Conservation (phyloP, 2,329 filamentous ascomycete genomes). For the Pseudogymnoascus sp. region DNA sequence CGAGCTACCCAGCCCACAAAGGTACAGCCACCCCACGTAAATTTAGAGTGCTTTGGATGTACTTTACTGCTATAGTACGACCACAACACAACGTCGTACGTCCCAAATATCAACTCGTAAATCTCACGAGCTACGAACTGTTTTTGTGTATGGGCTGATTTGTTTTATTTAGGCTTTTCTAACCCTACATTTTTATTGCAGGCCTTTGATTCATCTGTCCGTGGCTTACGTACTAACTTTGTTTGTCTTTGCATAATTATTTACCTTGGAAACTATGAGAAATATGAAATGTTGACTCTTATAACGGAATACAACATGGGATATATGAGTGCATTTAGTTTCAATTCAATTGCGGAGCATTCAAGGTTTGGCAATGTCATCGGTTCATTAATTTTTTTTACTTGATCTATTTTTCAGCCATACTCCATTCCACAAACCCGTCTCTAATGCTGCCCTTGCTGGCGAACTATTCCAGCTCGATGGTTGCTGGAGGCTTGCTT, state of each 20-base stretch:
- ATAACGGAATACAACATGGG: neutral
- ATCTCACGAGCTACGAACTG: neutral
- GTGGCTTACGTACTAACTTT: neutral
- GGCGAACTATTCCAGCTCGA: conserved; percentile 57
- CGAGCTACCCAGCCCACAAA: neutral
- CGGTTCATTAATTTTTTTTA: neutral
- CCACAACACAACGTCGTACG: neutral
- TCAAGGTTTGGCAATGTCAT: neutral
- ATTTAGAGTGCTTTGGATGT: neutral
- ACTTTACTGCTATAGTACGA: neutral
- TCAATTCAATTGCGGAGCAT: neutral
- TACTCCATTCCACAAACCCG: conserved; percentile 12
- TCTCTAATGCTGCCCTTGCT: neutral
- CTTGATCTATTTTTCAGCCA: conserved; percentile 7
- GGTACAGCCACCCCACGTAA: conserved; percentile 1
- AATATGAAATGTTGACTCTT: neutral
- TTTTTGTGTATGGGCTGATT: neutral
- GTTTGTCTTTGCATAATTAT: neutral
- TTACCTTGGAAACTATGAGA: neutral
- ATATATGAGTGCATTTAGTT: neutral
- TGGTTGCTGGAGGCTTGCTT: conserved; percentile 46
- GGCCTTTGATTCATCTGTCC: too few relatives aligned
- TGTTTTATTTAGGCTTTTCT: neutral
- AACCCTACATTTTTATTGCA: neutral
- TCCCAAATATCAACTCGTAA: neutral